A percentile compares a stretch with the other conserved stretches of the same genome.
Conservation (phyloP, 257 asterid genomes). For the Solanum pinnatisectum region DNA sequence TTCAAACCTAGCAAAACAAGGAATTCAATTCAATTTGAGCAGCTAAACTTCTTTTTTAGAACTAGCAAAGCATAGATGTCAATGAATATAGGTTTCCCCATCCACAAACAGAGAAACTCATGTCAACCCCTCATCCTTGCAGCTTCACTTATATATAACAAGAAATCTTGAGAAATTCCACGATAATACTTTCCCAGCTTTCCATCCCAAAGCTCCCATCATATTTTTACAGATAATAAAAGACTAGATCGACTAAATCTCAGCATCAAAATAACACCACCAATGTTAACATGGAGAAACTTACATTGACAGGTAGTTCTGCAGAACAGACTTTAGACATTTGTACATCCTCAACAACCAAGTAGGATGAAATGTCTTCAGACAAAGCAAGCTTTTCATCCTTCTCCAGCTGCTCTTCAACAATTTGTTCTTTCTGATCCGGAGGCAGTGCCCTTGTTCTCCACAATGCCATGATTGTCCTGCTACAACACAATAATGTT, state of each 20-base stretch:
- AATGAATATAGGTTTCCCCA: not conserved
- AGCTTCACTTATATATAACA: not conserved
- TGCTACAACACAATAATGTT: slow-evolving; percentile 12
- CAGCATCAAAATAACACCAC: not conserved
- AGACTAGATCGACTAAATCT: not conserved
- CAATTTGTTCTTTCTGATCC: slow-evolving; percentile 45
- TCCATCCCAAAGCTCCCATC: not conserved
- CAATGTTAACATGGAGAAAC: slow-evolving; percentile 4
- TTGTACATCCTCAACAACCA: slow-evolving; percentile 47
- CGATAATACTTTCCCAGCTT: not conserved
- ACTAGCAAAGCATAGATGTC: not conserved
- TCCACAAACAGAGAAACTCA: not conserved
- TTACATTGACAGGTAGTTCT: slow-evolving; percentile 59
- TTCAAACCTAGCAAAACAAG: not conserved
- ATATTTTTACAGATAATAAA: not conserved
- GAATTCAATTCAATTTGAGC: not conserved
- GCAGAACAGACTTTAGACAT: slow-evolving; percentile 48
- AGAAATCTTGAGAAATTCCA: not conserved
- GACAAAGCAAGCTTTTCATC: slow-evolving; percentile 30
- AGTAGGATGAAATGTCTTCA: slow-evolving; percentile 40
- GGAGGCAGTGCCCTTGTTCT: slow-evolving; percentile 55
- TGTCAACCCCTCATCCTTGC: not conserved
- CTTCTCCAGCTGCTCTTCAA: slow-evolving; percentile 44
- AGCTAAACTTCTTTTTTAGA: not conserved
- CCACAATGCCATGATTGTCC: slow-evolving; percentile 87